Percentiles rank a stretch among this genome's conserved stretches.
These are phyloP conservation scores for Plasmodium fragile DNA, from an alignment of 169 alveolate genomes.

Conservation along the genomic window DNA sequence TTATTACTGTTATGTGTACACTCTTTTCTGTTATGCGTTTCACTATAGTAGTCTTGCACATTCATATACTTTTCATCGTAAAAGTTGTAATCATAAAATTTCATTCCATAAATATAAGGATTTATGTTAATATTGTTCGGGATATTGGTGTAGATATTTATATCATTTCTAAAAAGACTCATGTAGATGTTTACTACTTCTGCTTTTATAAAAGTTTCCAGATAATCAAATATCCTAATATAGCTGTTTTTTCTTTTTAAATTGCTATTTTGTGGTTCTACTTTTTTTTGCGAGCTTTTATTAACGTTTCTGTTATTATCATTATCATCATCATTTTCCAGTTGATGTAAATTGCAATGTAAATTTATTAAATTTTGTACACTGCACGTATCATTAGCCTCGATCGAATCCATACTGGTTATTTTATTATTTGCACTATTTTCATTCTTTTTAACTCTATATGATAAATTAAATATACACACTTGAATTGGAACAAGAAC, in stretches of 20 bases:
- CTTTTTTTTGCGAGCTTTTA: conserved; percentile 13
- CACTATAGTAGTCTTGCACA: conserved; percentile 41
- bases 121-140: conserved; percentile 61
- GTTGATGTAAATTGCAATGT: conserved; percentile 2
- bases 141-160: conserved; percentile 65
- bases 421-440: conserved; percentile 19
- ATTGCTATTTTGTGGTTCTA: background rate
- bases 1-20: conserved; percentile 10
- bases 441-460: conserved; percentile 45
- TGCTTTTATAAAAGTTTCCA: conserved; percentile 68
- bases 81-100: conserved; percentile 72
- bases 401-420: background rate
- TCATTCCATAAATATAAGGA: conserved; percentile 71
- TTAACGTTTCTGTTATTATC: conserved; percentile 32
- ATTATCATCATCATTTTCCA: conserved; percentile 4
- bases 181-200: conserved; percentile 64
- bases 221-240: conserved; percentile 43
- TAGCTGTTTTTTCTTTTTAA: conserved; percentile 18
- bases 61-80: conserved; percentile 60
- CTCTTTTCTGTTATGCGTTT: conserved; percentile 11
- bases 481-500: conserved; percentile 72
- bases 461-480: conserved; percentile 59
- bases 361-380: conserved; percentile 21
- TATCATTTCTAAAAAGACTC: conserved; percentile 73
- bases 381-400: conserved; percentile 7